These are phyloP conservation scores for Paramyrothecium roridum DNA, from an alignment of 2,329 filamentous ascomycete species.

Conservation along the genomic window DNA sequence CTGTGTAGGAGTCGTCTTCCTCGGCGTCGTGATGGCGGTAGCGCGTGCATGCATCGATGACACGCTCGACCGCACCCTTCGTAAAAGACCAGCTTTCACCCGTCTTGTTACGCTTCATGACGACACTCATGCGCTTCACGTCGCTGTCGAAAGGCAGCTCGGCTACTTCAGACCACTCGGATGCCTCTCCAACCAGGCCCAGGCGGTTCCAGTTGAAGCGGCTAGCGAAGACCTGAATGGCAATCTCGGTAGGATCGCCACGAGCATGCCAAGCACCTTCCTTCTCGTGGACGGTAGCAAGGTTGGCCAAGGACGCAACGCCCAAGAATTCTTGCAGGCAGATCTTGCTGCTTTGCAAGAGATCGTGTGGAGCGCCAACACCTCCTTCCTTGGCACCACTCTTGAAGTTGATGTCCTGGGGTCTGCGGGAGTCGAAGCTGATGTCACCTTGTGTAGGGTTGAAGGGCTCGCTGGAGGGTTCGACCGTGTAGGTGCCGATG, in stretches of 20 bases:
- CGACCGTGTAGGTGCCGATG: slow-evolving; percentile 55
- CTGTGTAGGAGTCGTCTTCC: slow-evolving; percentile 24
- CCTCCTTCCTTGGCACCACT: slow-evolving; percentile 12
- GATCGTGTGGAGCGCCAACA: slow-evolving; percentile 19
- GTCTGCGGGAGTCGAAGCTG: slow-evolving; percentile 31
- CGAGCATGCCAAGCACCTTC: slow-evolving; percentile 54
- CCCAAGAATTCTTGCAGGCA: slow-evolving; percentile 52
- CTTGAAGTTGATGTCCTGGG: slow-evolving; percentile 36
- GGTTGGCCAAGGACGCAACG: slow-evolving; percentile 55
- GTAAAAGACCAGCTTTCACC: slow-evolving; percentile 38
- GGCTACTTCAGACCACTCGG: slow-evolving; percentile 53
- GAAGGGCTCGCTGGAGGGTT: slow-evolving; percentile 51
- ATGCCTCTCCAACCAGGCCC: slow-evolving; percentile 43
- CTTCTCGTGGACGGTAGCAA: slow-evolving; percentile 44
- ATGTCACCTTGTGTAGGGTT: slow-evolving; percentile 53
- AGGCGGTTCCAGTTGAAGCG: slow-evolving; percentile 61
- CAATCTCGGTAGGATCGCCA: slow-evolving; percentile 68
- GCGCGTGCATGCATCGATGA: slow-evolving; percentile 57
- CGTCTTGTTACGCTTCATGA: slow-evolving; percentile 46
- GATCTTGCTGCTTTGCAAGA: slow-evolving; percentile 37
- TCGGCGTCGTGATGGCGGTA: slow-evolving; percentile 37
- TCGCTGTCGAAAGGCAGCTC: slow-evolving; percentile 72
- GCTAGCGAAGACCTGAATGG: slow-evolving; percentile 67
- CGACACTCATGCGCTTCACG: slow-evolving; percentile 72
- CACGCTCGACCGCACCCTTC: slow-evolving; percentile 66